A percentile compares a stretch with the other conserved stretches of the same genome.
These are phyloP conservation scores for Colletotrichum spaethianum DNA, from an alignment of 2,329 filamentous ascomycete genomes.

Conservation along the genomic window DNA sequence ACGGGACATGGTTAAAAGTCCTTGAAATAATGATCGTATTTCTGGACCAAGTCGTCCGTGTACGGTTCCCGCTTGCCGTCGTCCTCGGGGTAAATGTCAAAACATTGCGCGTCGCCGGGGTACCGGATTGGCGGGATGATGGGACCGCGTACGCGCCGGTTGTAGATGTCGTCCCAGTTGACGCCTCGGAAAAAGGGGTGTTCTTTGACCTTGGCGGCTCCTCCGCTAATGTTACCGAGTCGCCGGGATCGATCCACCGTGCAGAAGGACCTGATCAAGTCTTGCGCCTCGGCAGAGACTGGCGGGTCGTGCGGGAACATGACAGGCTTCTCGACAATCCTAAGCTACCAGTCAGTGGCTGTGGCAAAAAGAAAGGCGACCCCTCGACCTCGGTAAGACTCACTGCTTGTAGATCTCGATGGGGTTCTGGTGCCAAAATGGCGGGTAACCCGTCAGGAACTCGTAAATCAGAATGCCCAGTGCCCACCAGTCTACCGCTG, in stretches of 20 bases:
- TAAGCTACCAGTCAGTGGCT: constrained; percentile 50
- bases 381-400: constrained; percentile 45
- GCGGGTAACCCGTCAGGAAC: constrained; percentile 87
- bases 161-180: constrained; percentile 81
- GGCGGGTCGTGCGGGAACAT: constrained; percentile 77
- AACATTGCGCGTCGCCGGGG: constrained; percentile 83
- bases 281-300: constrained; percentile 78
- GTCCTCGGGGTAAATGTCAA: constrained; percentile 87
- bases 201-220: constrained; percentile 78
- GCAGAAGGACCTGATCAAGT: constrained; percentile 83
- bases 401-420: constrained; percentile 89
- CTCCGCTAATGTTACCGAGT: constrained; percentile 83
- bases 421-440: constrained; percentile 89
- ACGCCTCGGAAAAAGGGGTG: constrained; percentile 83
- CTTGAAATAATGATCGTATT: constrained; percentile 80
- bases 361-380: neutral
- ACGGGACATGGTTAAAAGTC: constrained; percentile 70
- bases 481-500: constrained; percentile 90
- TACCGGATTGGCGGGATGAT: constrained; percentile 83
- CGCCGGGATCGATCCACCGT: constrained; percentile 84
- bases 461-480: constrained; percentile 88
- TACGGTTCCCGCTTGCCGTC: constrained; percentile 76
- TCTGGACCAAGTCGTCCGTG: constrained; percentile 75
- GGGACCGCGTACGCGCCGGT: constrained; percentile 75
- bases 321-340: constrained; percentile 84